These are phyloP conservation scores for Metahyphopichia silvanorum DNA, from an alignment of 805 yeast species.

Conservation along the genomic window DNA sequence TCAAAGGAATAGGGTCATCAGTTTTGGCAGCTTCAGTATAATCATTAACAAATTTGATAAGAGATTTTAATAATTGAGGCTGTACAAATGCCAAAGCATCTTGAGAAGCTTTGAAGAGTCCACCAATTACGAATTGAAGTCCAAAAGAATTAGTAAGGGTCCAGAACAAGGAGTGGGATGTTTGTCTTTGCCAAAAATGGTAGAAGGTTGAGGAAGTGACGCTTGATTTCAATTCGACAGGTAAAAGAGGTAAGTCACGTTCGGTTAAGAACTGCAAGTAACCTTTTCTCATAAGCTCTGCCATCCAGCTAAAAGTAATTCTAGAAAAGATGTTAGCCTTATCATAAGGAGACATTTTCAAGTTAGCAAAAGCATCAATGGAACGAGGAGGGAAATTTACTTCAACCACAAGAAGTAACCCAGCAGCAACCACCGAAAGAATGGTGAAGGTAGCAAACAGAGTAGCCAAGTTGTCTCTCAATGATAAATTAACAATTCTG, in stretches of 20 bases:
- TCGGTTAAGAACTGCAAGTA: slow-evolving; percentile 53
- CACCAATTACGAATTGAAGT: slow-evolving; percentile 63
- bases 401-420: slow-evolving; percentile 45
- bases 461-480: slow-evolving; percentile 28
- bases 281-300: slow-evolving; percentile 76
- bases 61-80: slow-evolving; percentile 27
- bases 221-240: slow-evolving; percentile 58
- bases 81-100: slow-evolving; percentile 62
- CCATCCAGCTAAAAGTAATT: slow-evolving; percentile 90
- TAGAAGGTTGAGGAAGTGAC: slow-evolving; percentile 49
- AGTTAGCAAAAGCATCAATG: slow-evolving; percentile 18
- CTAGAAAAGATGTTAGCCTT: slow-evolving; percentile 69
- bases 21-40: slow-evolving; percentile 31
- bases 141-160: slow-evolving; percentile 78
- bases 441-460: slow-evolving; percentile 21
- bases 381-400: slow-evolving; percentile 31
- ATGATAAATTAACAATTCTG: slow-evolving; percentile 37
- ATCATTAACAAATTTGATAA: slow-evolving; percentile 33
- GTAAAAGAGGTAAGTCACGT: slow-evolving; percentile 77
- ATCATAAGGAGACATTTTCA: slow-evolving; percentile 42
- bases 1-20: slow-evolving; percentile 54
- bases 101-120: slow-evolving; percentile 65
- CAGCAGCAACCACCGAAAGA: slow-evolving; percentile 34
- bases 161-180: slow-evolving; percentile 49
- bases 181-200: slow-evolving; percentile 59